Conservation (phyloP, 352 stramenopile genomes). For the Phytopythium ostracodes region DNA sequence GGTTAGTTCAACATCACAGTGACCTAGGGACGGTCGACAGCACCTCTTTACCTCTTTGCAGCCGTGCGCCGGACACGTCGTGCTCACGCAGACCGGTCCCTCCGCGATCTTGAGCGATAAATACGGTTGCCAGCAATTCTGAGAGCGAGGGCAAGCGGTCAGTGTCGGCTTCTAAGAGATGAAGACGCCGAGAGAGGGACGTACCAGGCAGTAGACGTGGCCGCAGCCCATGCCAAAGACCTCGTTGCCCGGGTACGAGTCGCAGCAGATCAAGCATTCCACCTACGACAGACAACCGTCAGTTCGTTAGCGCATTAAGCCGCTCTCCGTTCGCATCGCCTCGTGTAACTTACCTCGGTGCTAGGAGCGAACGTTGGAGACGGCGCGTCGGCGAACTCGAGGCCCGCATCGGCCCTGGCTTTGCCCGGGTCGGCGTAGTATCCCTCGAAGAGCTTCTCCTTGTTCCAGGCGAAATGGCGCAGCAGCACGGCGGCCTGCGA, state of each 20-base stretch:
- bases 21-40: too few species aligned
- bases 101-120: slow-evolving; percentile 87
- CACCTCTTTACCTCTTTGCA: slow-evolving; percentile 86
- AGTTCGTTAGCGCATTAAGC: too few species aligned
- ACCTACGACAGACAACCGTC: slow-evolving; percentile 41
- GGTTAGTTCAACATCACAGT: too few species aligned
- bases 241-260: slow-evolving; percentile 73
- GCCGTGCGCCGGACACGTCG: slow-evolving; percentile 93
- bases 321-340: background rate
- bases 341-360: slow-evolving; percentile 28
- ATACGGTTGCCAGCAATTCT: slow-evolving; percentile 86
- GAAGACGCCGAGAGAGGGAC: slow-evolving; percentile 26
- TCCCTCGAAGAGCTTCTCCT: slow-evolving; percentile 87
- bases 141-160: background rate
- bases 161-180: background rate
- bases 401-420: slow-evolving; percentile 46
- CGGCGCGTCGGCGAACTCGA: slow-evolving; percentile 48
- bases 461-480: slow-evolving; percentile 86
- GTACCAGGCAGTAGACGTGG: slow-evolving; percentile 94
- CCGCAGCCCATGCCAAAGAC: slow-evolving; percentile 94
- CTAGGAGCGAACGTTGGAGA: slow-evolving; percentile 31
- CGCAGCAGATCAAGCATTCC: slow-evolving; percentile 94
- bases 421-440: slow-evolving; percentile 76
- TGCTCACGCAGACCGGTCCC: slow-evolving; percentile 91
- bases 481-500: slow-evolving; percentile 70